phyloP scores from a whole-genome alignment of 208 protist genomes.

The Lotmaria passim region DNA sequence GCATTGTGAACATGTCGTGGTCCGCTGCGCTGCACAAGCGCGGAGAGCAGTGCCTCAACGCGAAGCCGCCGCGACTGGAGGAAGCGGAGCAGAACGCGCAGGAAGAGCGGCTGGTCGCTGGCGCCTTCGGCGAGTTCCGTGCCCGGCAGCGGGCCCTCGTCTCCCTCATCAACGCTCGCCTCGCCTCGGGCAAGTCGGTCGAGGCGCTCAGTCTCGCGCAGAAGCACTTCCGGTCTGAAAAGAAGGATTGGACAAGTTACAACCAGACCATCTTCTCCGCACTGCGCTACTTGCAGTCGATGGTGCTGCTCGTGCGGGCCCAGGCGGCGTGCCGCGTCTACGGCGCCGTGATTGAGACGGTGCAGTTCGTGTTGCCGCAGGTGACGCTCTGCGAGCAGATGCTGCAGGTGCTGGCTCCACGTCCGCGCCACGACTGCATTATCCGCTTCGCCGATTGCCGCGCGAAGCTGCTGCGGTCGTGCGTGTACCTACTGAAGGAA shows the following conservation, averaged over 20 bases:
- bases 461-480: conserved; percentile 55
- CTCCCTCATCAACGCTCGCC: conserved; percentile 59
- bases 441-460: conserved; percentile 73
- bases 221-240: conserved; percentile 78
- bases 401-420: conserved; percentile 57
- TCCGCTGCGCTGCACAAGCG: conserved; percentile 74
- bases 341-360: conserved; percentile 71
- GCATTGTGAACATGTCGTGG: conserved; percentile 75
- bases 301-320: conserved; percentile 73
- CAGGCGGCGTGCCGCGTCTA: conserved; percentile 68
- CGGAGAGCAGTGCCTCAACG: conserved; percentile 69
- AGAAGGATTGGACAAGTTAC: conserved; percentile 64
- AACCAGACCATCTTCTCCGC: conserved; percentile 62
- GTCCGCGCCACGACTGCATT: conserved; percentile 47
- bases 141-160: conserved; percentile 68
- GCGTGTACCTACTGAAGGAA: conserved; percentile 60
- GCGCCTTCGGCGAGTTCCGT: conserved; percentile 52
- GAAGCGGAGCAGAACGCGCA: conserved; percentile 47
- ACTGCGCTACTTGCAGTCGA: conserved; percentile 79
- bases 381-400: conserved; percentile 79
- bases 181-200: conserved; percentile 64
- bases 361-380: conserved; percentile 80
- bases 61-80: conserved; percentile 51
- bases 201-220: conserved; percentile 61
- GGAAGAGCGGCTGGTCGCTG: conserved; percentile 62